phyloP scores from a whole-genome alignment of 345 rosid genomes.

The Eucalyptus marginata region DNA sequence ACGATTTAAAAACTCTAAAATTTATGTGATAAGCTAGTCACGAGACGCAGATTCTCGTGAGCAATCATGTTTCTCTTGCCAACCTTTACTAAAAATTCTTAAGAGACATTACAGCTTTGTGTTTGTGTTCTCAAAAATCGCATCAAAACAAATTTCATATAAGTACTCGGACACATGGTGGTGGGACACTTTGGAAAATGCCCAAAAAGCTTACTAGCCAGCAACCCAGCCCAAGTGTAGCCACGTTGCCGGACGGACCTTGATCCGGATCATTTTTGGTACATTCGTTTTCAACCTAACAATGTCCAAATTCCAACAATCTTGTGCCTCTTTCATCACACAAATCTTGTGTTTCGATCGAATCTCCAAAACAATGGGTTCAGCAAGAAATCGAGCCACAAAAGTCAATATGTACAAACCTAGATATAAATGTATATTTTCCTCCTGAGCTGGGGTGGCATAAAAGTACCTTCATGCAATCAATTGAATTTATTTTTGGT shows the following conservation, averaged over 20 bases:
- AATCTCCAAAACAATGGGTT: no score
- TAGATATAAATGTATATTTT: background rate
- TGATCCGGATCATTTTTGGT: background rate
- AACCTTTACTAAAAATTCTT: background rate
- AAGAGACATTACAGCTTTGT: background rate
- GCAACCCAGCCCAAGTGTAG: background rate
- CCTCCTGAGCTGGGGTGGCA: background rate
- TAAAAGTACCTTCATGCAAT: background rate
- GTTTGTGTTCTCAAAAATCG: background rate
- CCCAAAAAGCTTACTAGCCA: background rate
- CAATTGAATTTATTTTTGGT: no score
- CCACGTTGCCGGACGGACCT: background rate
- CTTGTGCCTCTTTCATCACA: no score
- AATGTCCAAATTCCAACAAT: no score
- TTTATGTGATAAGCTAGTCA: background rate
- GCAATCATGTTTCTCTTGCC: background rate
- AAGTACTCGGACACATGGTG: no score
- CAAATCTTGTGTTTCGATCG: no score
- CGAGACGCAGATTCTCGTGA: no score
- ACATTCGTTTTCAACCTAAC: background rate
- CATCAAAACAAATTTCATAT: no score
- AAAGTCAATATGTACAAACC: no score
- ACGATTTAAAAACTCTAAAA: no score
- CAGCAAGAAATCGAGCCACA: no score
- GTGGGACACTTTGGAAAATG: no score